A percentile compares a stretch with the other conserved stretches of the same genome.
phyloP scores from a whole-genome alignment of 306 rosid species.

The Lathyrus aphaca region DNA sequence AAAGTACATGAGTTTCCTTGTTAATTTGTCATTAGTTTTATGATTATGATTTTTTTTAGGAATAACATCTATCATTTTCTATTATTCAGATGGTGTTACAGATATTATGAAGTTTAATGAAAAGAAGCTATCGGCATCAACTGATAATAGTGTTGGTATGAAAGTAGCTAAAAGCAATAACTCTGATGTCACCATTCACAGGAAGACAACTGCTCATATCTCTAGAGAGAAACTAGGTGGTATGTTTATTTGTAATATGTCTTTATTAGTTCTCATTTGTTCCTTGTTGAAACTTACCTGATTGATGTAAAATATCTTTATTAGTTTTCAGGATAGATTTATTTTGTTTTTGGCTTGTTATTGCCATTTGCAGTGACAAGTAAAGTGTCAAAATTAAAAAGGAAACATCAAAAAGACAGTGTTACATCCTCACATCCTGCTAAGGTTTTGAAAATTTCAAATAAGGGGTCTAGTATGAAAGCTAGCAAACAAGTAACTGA shows the following conservation, averaged over 20 bases:
- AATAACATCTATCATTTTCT: conserved; percentile 21
- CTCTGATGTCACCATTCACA: conserved; percentile 41
- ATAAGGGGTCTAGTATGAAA: conserved; percentile 48
- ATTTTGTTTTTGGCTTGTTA: conserved; percentile 23
- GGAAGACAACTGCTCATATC: conserved; percentile 44
- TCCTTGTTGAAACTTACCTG: conserved; percentile 27
- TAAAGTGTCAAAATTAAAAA: conserved; percentile 62
- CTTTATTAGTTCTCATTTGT: conserved; percentile 7
- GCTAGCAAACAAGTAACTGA: conserved; percentile 48
- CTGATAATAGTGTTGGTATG: conserved; percentile 33
- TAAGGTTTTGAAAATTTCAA: conserved; percentile 61
- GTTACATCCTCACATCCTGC: conserved; percentile 44
- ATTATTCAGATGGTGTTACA: conserved; percentile 50
- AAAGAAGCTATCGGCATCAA: conserved; percentile 41
- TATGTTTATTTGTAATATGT: conserved; percentile 38
- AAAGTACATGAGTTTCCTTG: conserved; percentile 49
- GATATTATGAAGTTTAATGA: conserved; percentile 36
- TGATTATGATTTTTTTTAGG: conserved; percentile 18
- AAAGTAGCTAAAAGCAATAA: conserved; percentile 44
- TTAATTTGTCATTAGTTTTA: conserved; percentile 30
- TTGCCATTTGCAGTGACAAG: conserved; percentile 52
- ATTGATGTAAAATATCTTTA: conserved; percentile 15
- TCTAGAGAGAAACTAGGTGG: conserved; percentile 42
- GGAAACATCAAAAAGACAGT: conserved; percentile 55
- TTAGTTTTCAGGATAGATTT: conserved; percentile 31